Evolutionary conservation across 257 asterid species (phyloP).

Genomic region (Prunella vulgaris): DNA sequence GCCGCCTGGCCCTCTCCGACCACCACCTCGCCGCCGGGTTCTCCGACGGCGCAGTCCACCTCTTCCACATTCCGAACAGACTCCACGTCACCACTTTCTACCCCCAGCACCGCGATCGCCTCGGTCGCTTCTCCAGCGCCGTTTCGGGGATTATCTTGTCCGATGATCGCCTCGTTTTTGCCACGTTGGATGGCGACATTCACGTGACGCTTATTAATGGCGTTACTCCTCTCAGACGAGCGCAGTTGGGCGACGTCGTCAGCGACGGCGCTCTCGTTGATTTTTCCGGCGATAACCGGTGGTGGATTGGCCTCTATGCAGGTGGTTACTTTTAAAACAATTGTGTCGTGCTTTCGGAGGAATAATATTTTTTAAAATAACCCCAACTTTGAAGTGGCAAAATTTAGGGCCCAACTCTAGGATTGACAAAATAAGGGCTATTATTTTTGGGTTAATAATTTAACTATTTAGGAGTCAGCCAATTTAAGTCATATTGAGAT

Average conservation of each 20-base stretch:
- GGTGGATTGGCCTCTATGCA: slow-evolving; percentile 98
- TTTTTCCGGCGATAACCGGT: slow-evolving; percentile 59
- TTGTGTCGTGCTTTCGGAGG: too few species aligned
- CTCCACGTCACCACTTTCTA: slow-evolving; percentile 48
- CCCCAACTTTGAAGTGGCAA: too few species aligned
- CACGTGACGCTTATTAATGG: slow-evolving; percentile 45
- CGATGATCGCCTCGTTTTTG: slow-evolving; percentile 47
- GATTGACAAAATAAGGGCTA: too few species aligned
- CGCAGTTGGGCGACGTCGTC: slow-evolving; percentile 67
- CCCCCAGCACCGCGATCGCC: slow-evolving; percentile 62
- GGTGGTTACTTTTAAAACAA: slow-evolving; percentile 39
- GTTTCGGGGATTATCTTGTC: slow-evolving; percentile 60
- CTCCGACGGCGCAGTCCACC: slow-evolving; percentile 66
- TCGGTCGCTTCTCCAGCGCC: slow-evolving; percentile 62
- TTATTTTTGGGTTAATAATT: too few species aligned
- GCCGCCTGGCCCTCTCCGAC: slow-evolving; percentile 71
- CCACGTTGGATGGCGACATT: slow-evolving; percentile 71
- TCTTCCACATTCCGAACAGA: slow-evolving; percentile 47
- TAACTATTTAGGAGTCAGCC: too few species aligned
- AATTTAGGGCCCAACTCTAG: too few species aligned
- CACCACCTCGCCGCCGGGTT: slow-evolving; percentile 77
- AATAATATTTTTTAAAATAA: too few species aligned
- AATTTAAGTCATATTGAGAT: too few species aligned
- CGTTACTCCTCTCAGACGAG: slow-evolving; percentile 41
- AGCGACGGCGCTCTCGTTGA: slow-evolving; percentile 77